Evolutionary conservation across 164 flowering plant genomes (phyloP), one percentile per base, ranked within the genome.

Genomic region (Chimonanthus praecox): DNA sequence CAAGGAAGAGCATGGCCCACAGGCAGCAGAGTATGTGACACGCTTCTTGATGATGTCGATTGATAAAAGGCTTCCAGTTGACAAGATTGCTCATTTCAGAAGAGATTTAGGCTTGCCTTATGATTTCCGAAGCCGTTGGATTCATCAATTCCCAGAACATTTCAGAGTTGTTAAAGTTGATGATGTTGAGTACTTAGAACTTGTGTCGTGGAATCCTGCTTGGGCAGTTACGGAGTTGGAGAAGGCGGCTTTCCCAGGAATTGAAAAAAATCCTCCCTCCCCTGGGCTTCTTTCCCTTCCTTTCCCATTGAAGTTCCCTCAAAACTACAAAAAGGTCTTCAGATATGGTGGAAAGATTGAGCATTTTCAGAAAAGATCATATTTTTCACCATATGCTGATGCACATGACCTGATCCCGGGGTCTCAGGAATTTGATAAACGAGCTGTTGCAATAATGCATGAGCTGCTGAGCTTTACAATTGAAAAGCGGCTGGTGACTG

Each of bases 161-260:
- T 92, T 94, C 73, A 84, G 75, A 85, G 88, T 90, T 9, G 86
- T 89, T 16, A 83, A 82, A 71, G 72, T 73, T 64, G 81, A 87
- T 78, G 93, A 82, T 51, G 67, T 77, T 20, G 90, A 91, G 77
- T 88, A 77, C 67, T 85, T 94, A 78, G 90, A 94, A 82, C 95
- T 94, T 73, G 87, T 87, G 11, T 72, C 83, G 44, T 92, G 99
- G 98, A 89, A 87, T 70, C 88, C 97, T 5, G 77, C 73, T 70
- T 92, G 94, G 99, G 97, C 99, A n/a, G 77, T 92, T 43, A 92
- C 97, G 1, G 97, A 92, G 78, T 82, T 92, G 74, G 97, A 94
- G 87, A 92, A 88, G 84, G 87, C 82, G 77, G 79, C 71, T 16
- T 73, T 68, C 8, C 86, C 82, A 60, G 44, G 78, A 15, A 73